Conservation (phyloP, 345 rosid species). For the Eucalyptus microcorys region DNA sequence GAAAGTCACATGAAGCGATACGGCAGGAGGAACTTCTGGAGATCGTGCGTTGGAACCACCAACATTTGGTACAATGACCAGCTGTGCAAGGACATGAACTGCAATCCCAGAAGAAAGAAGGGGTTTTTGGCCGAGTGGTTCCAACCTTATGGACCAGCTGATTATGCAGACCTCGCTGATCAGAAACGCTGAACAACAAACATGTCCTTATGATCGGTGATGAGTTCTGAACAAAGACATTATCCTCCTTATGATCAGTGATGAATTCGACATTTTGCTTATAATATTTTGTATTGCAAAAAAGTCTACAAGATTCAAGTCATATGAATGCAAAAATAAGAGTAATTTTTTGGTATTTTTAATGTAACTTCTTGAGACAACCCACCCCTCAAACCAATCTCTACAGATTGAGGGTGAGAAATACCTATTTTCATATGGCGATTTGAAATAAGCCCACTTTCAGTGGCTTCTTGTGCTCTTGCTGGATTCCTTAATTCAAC, state of each 20-base stretch:
- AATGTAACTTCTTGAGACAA: background rate
- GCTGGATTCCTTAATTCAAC: background rate
- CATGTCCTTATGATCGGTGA: background rate
- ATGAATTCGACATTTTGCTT: background rate
- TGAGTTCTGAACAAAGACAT: background rate
- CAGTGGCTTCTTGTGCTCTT: background rate
- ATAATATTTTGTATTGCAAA: background rate
- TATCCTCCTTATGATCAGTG: background rate
- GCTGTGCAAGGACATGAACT: slow-evolving; percentile 32
- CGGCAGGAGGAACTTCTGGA: background rate
- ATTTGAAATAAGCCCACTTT: background rate
- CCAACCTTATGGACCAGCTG: slow-evolving; percentile 18
- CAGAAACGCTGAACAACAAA: background rate
- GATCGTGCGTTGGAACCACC: slow-evolving; percentile 6
- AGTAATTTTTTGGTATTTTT: background rate
- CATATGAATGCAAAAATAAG: background rate
- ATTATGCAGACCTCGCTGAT: slow-evolving; percentile 4
- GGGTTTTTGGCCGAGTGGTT: slow-evolving; percentile 18
- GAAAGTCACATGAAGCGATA: slow-evolving; percentile 3
- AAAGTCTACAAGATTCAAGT: background rate
- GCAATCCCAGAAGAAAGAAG: slow-evolving; percentile 17
- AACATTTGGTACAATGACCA: slow-evolving; percentile 18
- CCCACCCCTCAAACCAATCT: background rate
- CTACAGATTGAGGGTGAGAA: background rate
- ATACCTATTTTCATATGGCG: background rate